These are phyloP conservation scores for Lophiotrema nucula DNA, from an alignment of 495 filamentous ascomycete genomes.

Conservation along the genomic window DNA sequence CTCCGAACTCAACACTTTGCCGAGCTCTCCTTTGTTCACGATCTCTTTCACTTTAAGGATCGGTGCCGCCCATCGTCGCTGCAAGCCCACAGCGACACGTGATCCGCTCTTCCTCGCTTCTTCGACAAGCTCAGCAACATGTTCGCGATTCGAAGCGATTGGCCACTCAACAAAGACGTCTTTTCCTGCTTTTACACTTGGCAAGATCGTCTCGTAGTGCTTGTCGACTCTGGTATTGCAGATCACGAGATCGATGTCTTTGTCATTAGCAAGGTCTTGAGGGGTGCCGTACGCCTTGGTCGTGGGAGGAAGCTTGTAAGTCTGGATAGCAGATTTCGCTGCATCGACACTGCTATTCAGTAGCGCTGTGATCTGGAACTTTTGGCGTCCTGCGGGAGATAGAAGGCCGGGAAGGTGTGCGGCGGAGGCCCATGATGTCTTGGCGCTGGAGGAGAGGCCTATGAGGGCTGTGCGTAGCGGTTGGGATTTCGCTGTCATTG, in stretches of 20 bases:
- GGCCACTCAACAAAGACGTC: slow-evolving; percentile 31
- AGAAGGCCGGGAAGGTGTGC: slow-evolving; percentile 29
- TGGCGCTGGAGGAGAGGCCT: slow-evolving; percentile 25
- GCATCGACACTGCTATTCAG: slow-evolving; percentile 19
- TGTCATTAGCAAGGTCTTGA: slow-evolving; percentile 22
- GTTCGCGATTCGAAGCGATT: slow-evolving; percentile 1
- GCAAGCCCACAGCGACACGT: slow-evolving; percentile 17
- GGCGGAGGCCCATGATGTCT: slow-evolving; percentile 18
- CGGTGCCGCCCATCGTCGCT: slow-evolving; percentile 7
- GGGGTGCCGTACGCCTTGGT: slow-evolving; percentile 30
- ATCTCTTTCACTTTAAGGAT: slow-evolving; percentile 16
- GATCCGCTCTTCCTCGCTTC: neutral
- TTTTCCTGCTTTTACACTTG: slow-evolving; percentile 24
- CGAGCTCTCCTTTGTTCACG: slow-evolving; percentile 9
- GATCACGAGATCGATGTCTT: slow-evolving; percentile 32
- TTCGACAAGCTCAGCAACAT: slow-evolving; percentile 5
- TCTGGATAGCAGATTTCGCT: slow-evolving; percentile 17
- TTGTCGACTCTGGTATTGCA: slow-evolving; percentile 10
- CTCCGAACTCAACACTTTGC: slow-evolving; percentile 20
- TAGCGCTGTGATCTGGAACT: slow-evolving; percentile 23
- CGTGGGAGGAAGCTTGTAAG: slow-evolving; percentile 6
- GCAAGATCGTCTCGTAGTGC: slow-evolving; percentile 21
- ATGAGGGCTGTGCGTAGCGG: slow-evolving; percentile 26
- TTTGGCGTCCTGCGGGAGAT: neutral
- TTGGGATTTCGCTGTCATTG: neutral